Base-by-base conservation (phyloP, 352 stramenopile species). In the Phytophthora tubulina region DNA sequence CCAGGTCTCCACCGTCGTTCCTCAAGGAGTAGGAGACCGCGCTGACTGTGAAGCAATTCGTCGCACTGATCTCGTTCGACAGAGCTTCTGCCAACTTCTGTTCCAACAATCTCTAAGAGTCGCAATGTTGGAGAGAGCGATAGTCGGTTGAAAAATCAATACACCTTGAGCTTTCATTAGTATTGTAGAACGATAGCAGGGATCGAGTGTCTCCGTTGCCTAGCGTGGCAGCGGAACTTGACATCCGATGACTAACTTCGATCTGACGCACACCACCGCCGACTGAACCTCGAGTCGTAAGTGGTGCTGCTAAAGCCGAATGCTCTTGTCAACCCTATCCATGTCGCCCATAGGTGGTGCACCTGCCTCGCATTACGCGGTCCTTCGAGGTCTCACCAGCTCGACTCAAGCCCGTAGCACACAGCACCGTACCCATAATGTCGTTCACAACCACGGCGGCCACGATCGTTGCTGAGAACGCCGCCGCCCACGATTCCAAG, bases 391-490 rank as follows among this genome's bases (percentile, higher is more conserved):
- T 86, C 53, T 92, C 85, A 30, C 85, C 85, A 4, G 85, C 80
- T n/a, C 69, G 75, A 49, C 70, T 75, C 41, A 91, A 76, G 6
- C 85, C 85, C 33, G 89, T 78, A 1, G 82, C 70, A 51, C 85
- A 92, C 3, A 90, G 51, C 53, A 90, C 82, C 0, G 85, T 82
- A 2, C 84, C 84, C 17, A 92, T 79, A 53, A 92, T 89, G 58
- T 92, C 82, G 65, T 90, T 90, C 50, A 92, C 77, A 31, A 92
- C 82, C 33, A 92, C 78, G 1, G 85, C 85, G 2, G 82, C 81
- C 31, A 92, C 80, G 57, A 92, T 90, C 6, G 85, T 92, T 4
- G 85, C 76, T 6, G 85, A 72, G 32, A 90, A 90, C 58, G 90
- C 79, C 1, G 77, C 55, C 0, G 82, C 85, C 85, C 85, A 92